phyloP scores from a whole-genome alignment of 169 alveolate genomes.

The Cryptosporidium andersoni region DNA sequence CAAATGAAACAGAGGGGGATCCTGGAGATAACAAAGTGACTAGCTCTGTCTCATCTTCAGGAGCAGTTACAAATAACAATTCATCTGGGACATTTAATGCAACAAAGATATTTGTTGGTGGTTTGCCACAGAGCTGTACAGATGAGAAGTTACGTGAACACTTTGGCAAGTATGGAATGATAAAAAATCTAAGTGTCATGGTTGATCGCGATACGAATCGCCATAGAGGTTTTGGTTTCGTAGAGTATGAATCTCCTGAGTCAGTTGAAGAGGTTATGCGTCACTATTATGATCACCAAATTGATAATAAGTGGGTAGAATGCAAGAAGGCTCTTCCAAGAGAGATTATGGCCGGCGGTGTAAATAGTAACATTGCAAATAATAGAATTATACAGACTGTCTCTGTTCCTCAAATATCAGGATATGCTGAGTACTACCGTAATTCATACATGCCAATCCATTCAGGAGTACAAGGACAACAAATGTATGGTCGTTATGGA shows the following conservation, averaged over 20 bases:
- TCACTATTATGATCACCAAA: constrained; percentile 70
- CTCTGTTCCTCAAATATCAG: constrained; percentile 24
- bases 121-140: constrained; percentile 81
- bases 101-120: constrained; percentile 87
- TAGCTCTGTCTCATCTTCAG: constrained; percentile 14
- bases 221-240: constrained; percentile 81
- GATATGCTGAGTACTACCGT: constrained; percentile 50
- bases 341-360: constrained; percentile 65
- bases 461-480: constrained; percentile 51
- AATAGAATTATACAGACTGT: neutral
- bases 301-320: constrained; percentile 77
- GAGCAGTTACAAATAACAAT: neutral
- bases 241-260: constrained; percentile 75
- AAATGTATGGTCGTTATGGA: constrained; percentile 65
- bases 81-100: constrained; percentile 66
- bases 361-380: constrained; percentile 2
- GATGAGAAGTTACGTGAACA: constrained; percentile 80
- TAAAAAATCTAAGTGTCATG: constrained; percentile 81
- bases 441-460: constrained; percentile 56
- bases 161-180: constrained; percentile 77
- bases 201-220: constrained; percentile 79
- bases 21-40: neutral
- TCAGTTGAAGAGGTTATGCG: constrained; percentile 75
- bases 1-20: constrained; percentile 11
- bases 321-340: constrained; percentile 77